phyloP scores from a whole-genome alignment of 2,329 filamentous ascomycete genomes.

The Capronia epimyces region DNA sequence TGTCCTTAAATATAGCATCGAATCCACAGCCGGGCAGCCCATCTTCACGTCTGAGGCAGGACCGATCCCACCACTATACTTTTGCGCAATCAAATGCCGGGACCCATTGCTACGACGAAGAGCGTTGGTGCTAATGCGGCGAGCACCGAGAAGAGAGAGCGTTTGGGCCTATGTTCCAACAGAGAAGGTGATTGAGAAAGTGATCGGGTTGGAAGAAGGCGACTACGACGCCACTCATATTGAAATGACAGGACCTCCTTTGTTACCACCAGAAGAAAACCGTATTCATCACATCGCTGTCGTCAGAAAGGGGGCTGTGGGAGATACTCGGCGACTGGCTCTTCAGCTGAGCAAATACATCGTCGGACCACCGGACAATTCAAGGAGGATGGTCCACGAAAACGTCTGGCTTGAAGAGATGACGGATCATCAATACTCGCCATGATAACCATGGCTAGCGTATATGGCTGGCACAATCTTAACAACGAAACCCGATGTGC shows the following conservation, averaged over 20 bases:
- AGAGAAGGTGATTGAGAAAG: conserved; percentile 10
- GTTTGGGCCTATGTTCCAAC: conserved; percentile 17
- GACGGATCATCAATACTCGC: background rate
- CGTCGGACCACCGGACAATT: background rate
- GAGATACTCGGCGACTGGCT: conserved; percentile 8
- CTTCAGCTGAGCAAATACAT: conserved; percentile 9
- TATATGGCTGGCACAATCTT: too few species aligned
- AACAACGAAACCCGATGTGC: too few species aligned
- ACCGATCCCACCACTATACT: conserved; percentile 34
- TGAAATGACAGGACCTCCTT: background rate
- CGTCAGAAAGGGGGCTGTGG: background rate
- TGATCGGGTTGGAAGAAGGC: conserved; percentile 16
- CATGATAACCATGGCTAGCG: too few species aligned
- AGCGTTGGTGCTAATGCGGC: conserved; percentile 22
- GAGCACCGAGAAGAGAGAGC: conserved; percentile 15
- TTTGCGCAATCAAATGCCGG: conserved; percentile 34
- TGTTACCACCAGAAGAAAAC: conserved; percentile 11
- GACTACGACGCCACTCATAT: background rate
- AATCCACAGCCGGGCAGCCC: background rate
- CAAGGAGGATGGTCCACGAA: conserved; percentile 8
- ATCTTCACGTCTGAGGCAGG: conserved; percentile 31
- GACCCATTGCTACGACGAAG: conserved; percentile 30
- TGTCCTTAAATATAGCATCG: conserved; percentile 2
- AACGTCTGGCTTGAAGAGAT: conserved; percentile 13
- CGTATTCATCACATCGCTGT: conserved; percentile 13